Conservation (phyloP, 495 filamentous ascomycete species). For the Aspergillus leporis region DNA sequence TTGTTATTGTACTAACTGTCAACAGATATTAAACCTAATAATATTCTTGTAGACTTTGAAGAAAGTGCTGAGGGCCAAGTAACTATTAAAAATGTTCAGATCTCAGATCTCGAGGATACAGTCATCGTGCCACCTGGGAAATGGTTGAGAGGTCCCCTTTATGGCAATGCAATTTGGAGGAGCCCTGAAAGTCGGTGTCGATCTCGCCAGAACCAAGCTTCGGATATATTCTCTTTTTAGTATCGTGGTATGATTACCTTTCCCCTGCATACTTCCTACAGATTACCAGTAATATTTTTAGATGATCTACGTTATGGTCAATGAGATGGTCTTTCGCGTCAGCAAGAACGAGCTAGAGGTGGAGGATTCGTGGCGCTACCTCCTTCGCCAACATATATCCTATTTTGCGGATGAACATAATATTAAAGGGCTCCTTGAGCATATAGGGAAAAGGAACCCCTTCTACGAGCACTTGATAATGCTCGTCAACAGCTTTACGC, state of each 20-base stretch:
- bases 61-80: slow-evolving; percentile 25
- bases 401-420: slow-evolving; percentile 47
- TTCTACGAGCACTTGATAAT: slow-evolving; percentile 29
- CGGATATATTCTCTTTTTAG: slow-evolving; percentile 45
- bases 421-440: slow-evolving; percentile 28
- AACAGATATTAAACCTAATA: slow-evolving; percentile 33
- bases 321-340: slow-evolving; percentile 28
- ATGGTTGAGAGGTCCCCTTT: slow-evolving; percentile 30
- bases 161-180: slow-evolving; percentile 40
- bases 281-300: slow-evolving; percentile 6
- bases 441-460: slow-evolving; percentile 38
- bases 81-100: slow-evolving; percentile 35
- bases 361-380: slow-evolving; percentile 49
- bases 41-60: slow-evolving; percentile 26
- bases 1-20: slow-evolving; percentile 4
- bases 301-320: slow-evolving; percentile 32
- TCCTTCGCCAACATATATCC: slow-evolving; percentile 45
- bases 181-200: slow-evolving; percentile 41
- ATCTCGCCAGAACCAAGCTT: slow-evolving; percentile 32
- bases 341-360: slow-evolving; percentile 24
- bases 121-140: slow-evolving; percentile 37
- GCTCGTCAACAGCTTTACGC: slow-evolving; percentile 32
- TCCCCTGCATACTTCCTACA: neutral
- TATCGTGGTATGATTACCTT: slow-evolving; percentile 33
- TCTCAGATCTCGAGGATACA: slow-evolving; percentile 46